Evolutionary conservation across 805 yeast genomes (phyloP).

Genomic region (Tetrapisispora pingtungensis): DNA sequence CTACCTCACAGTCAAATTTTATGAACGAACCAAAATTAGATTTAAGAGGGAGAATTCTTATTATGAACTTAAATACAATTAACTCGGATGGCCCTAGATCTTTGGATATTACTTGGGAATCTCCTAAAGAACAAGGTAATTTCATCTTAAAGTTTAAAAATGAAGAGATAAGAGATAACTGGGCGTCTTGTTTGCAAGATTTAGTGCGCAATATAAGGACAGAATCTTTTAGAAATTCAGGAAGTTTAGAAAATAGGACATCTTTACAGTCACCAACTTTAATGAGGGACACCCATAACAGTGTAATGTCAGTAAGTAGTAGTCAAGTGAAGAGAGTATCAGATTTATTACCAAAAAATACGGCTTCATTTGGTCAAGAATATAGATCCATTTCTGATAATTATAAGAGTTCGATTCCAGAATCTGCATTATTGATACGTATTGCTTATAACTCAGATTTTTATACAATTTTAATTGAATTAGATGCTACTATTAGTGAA

Average conservation of each 20-base stretch:
- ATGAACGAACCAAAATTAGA: constrained; percentile 37
- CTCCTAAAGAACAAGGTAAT: constrained; percentile 76
- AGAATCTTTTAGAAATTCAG: constrained; percentile 24
- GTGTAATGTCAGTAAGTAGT: constrained; percentile 20
- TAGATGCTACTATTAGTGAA: constrained; percentile 40
- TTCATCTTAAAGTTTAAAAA: constrained; percentile 73
- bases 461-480: constrained; percentile 56
- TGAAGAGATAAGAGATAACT: constrained; percentile 74
- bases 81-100: constrained; percentile 41
- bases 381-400: constrained; percentile 34
- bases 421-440: constrained; percentile 32
- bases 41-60: constrained; percentile 73
- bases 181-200: constrained; percentile 58
- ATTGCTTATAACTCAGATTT: constrained; percentile 39
- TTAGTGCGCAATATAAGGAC: constrained; percentile 26
- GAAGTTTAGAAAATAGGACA: constrained; percentile 22
- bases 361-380: constrained; percentile 22
- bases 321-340: constrained; percentile 20
- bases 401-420: constrained; percentile 31
- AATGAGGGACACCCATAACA: constrained; percentile 16
- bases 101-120: constrained; percentile 68
- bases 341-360: constrained; percentile 22
- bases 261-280: constrained; percentile 9
- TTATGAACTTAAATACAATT: constrained; percentile 52
- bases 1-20: constrained; percentile 6